Evolutionary conservation across 768 basidiomycete species (phyloP), one percentile per base, ranked within the genome.

Genomic region (Rhodosporidiobolus sp.): DNA sequence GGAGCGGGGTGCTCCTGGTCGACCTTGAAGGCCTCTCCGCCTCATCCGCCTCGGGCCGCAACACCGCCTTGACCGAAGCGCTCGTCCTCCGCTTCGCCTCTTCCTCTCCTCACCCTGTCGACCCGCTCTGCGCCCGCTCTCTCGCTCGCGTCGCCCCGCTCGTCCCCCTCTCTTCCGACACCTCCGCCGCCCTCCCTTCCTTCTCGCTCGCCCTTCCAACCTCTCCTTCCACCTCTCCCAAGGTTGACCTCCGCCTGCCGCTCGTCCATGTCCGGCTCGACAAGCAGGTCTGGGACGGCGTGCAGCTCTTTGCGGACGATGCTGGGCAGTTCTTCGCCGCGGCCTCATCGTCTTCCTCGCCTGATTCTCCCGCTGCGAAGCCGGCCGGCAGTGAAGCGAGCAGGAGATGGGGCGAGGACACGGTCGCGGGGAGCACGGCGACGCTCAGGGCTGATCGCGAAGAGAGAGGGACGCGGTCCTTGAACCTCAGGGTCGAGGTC

Each of bases 251-350:
- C 11, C n/a, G 30, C 1, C 34, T 94, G 22, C 91, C 92, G 22
- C 87, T 88, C 8, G 80, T 90, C n/a, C 79, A 79, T 52, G 73
- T 80, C 45, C 73, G 75, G 52, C 76, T 92, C 59, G 84, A 86
- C 17, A 95, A 97, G 80, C 78, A 82, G 10, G 72, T 83, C 3
- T 80, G 94, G 14, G 92, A 97, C 78, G 86, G 86, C 20, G 80
- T 98, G 26, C 93, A 97, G 80, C 89, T 88, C 77, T 91, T 90
- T 85, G 88, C 88, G 12, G 96, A 99, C 78, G 94, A 97, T 78
- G 79, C 88, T 11, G n/a, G 20, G 35, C 63, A 53, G 34, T 55
- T 30, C 53, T 30, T 45, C 43, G 53, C 38, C 14, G 2, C 10
- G 32, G 43, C 22, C 26, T 24, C 28, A 4, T 16, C 63, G 63